Percentiles rank a stretch among this genome's conserved stretches.
Conservation (phyloP, 805 yeast genomes). For the Millerozyma acaciae region DNA sequence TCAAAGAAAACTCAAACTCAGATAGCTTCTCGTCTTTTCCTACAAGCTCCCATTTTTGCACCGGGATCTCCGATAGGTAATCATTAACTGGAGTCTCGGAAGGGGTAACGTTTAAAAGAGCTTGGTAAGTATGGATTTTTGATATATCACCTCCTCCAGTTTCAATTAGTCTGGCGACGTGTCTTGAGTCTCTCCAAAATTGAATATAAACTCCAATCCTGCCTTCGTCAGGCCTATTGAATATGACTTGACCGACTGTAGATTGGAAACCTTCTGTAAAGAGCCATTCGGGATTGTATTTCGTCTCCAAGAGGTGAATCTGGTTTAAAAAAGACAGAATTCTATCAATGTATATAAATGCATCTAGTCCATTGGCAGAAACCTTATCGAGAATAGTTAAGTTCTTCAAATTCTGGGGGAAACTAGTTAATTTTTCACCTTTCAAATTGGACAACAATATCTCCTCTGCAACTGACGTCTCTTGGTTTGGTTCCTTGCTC, state of each 20-base stretch:
- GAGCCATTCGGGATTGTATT: slow-evolving; percentile 17
- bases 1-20: slow-evolving; percentile 17
- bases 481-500: slow-evolving; percentile 8
- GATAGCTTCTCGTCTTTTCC: slow-evolving; percentile 6
- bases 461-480: slow-evolving; percentile 21
- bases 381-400: slow-evolving; percentile 34
- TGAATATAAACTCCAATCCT: slow-evolving; percentile 32
- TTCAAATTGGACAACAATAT: slow-evolving; percentile 27
- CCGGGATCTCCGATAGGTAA: slow-evolving; percentile 17
- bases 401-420: slow-evolving; percentile 34
- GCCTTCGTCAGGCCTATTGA: slow-evolving; percentile 20
- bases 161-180: slow-evolving; percentile 1
- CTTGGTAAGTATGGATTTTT: slow-evolving; percentile 15
- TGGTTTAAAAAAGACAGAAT: slow-evolving; percentile 25
- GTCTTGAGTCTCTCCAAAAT: slow-evolving; percentile 33
- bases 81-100: slow-evolving; percentile 11
- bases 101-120: slow-evolving; percentile 18
- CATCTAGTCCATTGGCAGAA: slow-evolving; percentile 26
- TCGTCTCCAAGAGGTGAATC: slow-evolving; percentile 21
- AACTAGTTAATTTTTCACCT: slow-evolving; percentile 19
- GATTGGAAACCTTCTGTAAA: slow-evolving; percentile 19
- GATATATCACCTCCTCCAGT: too few relatives aligned
- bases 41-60: slow-evolving; percentile 20
- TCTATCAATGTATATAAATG: slow-evolving; percentile 28
- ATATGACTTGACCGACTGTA: slow-evolving; percentile 23